A percentile compares a stretch with the other conserved stretches of the same genome.
phyloP scores from a whole-genome alignment of 345 rosid genomes.

The Heritiera fomes region DNA sequence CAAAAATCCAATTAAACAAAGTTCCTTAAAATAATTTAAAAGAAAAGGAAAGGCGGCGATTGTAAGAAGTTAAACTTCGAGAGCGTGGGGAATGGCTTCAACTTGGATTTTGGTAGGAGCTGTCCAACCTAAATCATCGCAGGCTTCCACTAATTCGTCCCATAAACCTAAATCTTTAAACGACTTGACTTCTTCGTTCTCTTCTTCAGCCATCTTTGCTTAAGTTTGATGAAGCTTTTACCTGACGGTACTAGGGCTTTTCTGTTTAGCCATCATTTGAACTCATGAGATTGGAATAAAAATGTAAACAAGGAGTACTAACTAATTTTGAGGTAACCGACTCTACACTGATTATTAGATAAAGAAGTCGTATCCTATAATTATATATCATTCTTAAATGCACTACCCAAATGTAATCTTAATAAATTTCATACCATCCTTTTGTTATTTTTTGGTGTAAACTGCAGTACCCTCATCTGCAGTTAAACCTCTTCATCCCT shows the following conservation, averaged over 20 bases:
- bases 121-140: slow-evolving; percentile 74
- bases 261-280: too few relatives aligned
- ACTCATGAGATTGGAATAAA: too few relatives aligned
- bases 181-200: slow-evolving; percentile 58
- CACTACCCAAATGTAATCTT: too few relatives aligned
- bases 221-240: background rate
- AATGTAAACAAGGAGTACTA: too few relatives aligned
- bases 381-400: too few relatives aligned
- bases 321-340: too few relatives aligned
- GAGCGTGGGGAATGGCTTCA: slow-evolving; percentile 81
- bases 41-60: background rate
- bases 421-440: too few relatives aligned
- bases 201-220: slow-evolving; percentile 35
- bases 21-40: background rate
- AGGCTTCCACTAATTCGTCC: slow-evolving; percentile 69
- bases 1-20: background rate
- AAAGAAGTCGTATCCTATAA: too few relatives aligned
- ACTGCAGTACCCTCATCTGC: too few relatives aligned
- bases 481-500: too few relatives aligned
- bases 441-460: too few relatives aligned
- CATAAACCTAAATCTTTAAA: slow-evolving; percentile 74
- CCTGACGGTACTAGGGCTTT: background rate
- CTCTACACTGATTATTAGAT: too few relatives aligned
- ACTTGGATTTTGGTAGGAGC: slow-evolving; percentile 79
- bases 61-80: slow-evolving; percentile 48